Evolutionary conservation across 148 eudicot species (phyloP).

Genomic region (Beta vulgaris): DNA sequence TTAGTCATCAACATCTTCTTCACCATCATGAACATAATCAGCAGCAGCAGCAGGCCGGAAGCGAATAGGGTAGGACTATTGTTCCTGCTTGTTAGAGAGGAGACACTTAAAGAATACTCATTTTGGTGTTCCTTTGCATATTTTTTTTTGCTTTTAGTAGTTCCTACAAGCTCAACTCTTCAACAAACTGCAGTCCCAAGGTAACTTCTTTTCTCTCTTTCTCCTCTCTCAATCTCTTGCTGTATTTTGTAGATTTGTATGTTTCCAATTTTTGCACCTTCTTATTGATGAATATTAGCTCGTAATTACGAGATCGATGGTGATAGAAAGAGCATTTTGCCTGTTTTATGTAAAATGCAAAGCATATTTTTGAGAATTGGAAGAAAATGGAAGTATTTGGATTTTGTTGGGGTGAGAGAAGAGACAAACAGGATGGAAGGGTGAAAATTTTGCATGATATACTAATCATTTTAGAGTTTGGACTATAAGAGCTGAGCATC

Average conservation of each 20-base stretch:
- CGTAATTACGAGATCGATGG: slow-evolving; percentile 11
- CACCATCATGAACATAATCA: slow-evolving; percentile 36
- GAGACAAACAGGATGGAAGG: no score
- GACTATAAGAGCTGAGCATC: no score
- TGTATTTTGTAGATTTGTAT: not conserved
- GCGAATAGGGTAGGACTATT: slow-evolving; percentile 44
- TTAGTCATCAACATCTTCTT: slow-evolving; percentile 17
- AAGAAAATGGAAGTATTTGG: not conserved
- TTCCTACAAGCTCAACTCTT: slow-evolving; percentile 21
- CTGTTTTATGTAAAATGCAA: not conserved
- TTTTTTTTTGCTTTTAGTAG: not conserved
- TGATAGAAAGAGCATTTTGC: no score
- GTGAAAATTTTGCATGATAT: not conserved
- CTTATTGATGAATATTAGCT: slow-evolving; percentile 7
- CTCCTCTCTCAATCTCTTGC: slow-evolving; percentile 9
- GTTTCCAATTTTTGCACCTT: not conserved
- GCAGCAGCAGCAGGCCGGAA: slow-evolving; percentile 32
- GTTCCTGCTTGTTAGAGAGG: slow-evolving; percentile 34
- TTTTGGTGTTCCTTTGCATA: slow-evolving; percentile 12
- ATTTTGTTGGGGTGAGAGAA: not conserved
- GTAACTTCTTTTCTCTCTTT: slow-evolving; percentile 12
- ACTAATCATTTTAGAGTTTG: not conserved
- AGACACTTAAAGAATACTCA: not conserved
- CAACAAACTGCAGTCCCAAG: slow-evolving; percentile 25
- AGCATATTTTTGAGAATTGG: not conserved